Evolutionary conservation across 805 yeast species (phyloP).

Genomic region (Ogataea polymorpha): DNA sequence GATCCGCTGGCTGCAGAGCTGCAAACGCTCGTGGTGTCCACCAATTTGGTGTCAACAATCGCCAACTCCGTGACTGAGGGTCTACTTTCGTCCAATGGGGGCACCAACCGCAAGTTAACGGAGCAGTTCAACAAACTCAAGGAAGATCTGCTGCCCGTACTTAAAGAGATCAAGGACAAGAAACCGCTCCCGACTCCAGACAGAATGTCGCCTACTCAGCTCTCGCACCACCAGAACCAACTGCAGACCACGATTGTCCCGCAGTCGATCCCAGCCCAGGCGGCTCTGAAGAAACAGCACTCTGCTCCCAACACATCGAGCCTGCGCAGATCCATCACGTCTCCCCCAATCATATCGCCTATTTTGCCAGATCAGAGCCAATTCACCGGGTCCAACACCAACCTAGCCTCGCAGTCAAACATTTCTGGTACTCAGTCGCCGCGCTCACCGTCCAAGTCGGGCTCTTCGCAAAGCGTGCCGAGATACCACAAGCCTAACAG

Average conservation of each 20-base stretch:
- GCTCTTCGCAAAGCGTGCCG: constrained; percentile 6
- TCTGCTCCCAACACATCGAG: constrained; percentile 7
- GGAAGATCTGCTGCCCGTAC: constrained; percentile 62
- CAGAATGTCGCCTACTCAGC: constrained; percentile 10
- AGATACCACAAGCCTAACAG: constrained; percentile 9
- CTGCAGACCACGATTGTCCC: constrained; percentile 23
- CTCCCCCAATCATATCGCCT: constrained; percentile 22
- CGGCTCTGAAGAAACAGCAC: constrained; percentile 6
- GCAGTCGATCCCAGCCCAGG: constrained; percentile 15
- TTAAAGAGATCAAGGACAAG: constrained; percentile 59
- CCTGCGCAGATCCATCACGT: constrained; percentile 15
- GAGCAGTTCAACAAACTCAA: constrained; percentile 57
- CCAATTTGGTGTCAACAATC: constrained; percentile 21
- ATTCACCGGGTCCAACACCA: constrained; percentile 3
- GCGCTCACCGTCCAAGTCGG: constrained; percentile 7
- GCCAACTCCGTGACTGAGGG: constrained; percentile 25
- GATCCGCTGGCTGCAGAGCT: constrained; percentile 27
- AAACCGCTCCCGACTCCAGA: constrained; percentile 67
- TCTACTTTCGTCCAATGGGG: constrained; percentile 10
- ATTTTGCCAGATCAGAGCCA: constrained; percentile 13
- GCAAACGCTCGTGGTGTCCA: constrained; percentile 25
- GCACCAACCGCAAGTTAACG: constrained; percentile 36
- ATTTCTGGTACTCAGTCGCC: constrained; percentile 10
- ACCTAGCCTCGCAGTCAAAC: constrained; percentile 3
- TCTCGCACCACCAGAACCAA: constrained; percentile 23